Evolutionary conservation across 2,329 filamentous ascomycete species (phyloP).

Genomic region (Xenosphaeropsis pyriputrescens): DNA sequence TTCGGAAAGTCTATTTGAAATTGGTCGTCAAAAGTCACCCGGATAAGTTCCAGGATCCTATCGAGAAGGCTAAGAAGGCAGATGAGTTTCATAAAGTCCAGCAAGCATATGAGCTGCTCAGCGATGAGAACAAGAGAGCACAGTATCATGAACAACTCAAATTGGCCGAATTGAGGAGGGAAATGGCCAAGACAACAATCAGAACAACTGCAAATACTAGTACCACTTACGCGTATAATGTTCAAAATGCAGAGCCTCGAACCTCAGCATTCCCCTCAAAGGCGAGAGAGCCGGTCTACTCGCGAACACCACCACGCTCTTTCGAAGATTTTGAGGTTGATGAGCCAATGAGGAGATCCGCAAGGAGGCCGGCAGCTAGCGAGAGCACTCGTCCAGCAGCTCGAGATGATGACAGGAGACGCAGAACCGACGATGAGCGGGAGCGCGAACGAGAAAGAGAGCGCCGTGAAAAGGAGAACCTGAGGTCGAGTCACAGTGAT

Average conservation of each 20-base stretch:
- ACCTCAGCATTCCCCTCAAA: conserved; percentile 22
- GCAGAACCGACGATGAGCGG: conserved; percentile 16
- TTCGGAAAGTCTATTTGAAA: conserved; percentile 72
- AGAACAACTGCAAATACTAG: conserved; percentile 29
- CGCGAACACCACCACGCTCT: conserved; percentile 23
- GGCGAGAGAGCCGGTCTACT: conserved; percentile 20
- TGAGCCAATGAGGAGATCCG: conserved; percentile 18
- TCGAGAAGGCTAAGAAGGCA: conserved; percentile 62
- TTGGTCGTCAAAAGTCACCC: conserved; percentile 80
- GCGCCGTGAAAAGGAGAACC: conserved; percentile 16
- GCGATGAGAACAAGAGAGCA: conserved; percentile 55
- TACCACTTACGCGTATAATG: conserved; percentile 25
- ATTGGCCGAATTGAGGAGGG: conserved; percentile 46
- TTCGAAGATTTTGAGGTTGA: conserved; percentile 37
- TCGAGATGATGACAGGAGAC: conserved; percentile 18
- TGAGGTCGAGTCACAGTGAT: conserved; percentile 12
- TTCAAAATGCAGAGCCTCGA: conserved; percentile 35
- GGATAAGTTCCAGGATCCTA: conserved; percentile 62
- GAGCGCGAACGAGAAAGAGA: conserved; percentile 15
- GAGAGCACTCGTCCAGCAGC: conserved; percentile 15
- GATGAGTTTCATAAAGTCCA: conserved; percentile 88
- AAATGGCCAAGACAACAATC: conserved; percentile 12
- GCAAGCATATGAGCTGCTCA: conserved; percentile 82
- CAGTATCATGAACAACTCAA: conserved; percentile 68
- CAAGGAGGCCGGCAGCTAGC: conserved; percentile 30